Evolutionary conservation across 1,284 basidiomycete species (phyloP).

Genomic region (Tranzscheliella williamsii): DNA sequence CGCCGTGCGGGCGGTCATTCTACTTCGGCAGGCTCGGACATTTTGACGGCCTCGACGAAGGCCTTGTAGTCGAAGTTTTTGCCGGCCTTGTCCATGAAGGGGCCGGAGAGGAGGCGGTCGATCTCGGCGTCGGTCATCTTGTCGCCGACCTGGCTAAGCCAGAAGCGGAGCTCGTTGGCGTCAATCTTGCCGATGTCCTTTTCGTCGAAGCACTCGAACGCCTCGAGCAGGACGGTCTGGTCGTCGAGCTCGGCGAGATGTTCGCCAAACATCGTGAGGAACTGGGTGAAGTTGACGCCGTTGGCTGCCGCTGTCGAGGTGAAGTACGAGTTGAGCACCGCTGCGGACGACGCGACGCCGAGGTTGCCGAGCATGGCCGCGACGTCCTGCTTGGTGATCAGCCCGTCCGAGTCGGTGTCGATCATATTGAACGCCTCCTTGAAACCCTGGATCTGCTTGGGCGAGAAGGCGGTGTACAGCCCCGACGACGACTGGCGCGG

Average conservation of each 20-base stretch:
- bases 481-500: conserved; percentile 51
- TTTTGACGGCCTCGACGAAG: conserved; percentile 57
- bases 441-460: conserved; percentile 62
- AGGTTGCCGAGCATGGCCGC: conserved; percentile 55
- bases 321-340: conserved; percentile 23
- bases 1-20: no score
- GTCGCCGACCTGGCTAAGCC: conserved; percentile 53
- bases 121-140: conserved; percentile 51
- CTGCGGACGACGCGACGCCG: conserved; percentile 28
- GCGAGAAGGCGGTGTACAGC: conserved; percentile 52
- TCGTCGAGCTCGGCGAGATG: conserved; percentile 52
- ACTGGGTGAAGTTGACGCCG: conserved; percentile 54
- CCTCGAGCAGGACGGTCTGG: conserved; percentile 46
- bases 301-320: background rate
- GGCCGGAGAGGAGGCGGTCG: conserved; percentile 44
- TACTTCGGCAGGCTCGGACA: conserved; percentile 53
- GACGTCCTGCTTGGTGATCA: conserved; percentile 57
- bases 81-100: conserved; percentile 53
- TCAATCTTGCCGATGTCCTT: conserved; percentile 54
- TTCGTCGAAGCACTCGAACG: conserved; percentile 60
- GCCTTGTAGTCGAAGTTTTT: conserved; percentile 59
- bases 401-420: conserved; percentile 61
- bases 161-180: conserved; percentile 46
- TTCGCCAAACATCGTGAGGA: conserved; percentile 58
- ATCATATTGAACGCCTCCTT: conserved; percentile 62